phyloP scores from a whole-genome alignment of 2,329 filamentous ascomycete genomes.

The Microascus cirrosus region DNA sequence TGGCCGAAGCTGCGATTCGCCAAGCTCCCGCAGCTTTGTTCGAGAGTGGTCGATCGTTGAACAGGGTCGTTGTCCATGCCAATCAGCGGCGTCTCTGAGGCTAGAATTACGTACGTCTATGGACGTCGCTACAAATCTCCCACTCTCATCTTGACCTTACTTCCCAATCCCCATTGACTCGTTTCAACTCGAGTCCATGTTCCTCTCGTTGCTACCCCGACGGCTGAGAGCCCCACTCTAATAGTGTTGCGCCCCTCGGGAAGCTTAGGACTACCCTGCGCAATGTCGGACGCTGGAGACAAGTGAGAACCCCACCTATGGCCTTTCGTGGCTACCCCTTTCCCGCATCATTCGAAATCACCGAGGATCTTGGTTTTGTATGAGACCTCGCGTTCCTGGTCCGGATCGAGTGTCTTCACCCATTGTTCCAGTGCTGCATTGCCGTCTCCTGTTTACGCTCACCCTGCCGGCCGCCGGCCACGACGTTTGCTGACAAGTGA shows the following conservation, averaged over 20 bases:
- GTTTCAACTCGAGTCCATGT: no score
- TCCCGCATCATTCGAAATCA: not conserved
- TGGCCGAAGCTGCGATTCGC: not conserved
- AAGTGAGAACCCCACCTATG: not conserved
- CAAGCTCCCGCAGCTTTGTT: not conserved
- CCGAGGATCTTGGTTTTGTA: not conserved
- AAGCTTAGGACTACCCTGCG: constrained; percentile 5
- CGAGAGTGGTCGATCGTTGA: no score
- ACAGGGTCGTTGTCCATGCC: no score
- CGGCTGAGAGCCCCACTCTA: not conserved
- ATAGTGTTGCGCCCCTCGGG: not conserved
- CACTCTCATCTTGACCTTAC: no score
- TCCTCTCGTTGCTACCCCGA: no score
- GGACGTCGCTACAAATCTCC: no score
- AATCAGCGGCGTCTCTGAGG: no score
- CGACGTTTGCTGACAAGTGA: constrained; percentile 3
- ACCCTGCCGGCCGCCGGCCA: not conserved
- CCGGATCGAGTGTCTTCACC: not conserved
- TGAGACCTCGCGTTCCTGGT: not conserved
- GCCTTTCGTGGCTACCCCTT: not conserved
- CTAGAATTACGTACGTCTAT: no score
- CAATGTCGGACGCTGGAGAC: constrained; percentile 6
- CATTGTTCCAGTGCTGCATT: not conserved
- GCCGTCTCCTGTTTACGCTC: not conserved
- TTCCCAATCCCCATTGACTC: no score